Evolutionary conservation across 2,329 filamentous ascomycete species (phyloP).

Genomic region (Pezicula radicicola): DNA sequence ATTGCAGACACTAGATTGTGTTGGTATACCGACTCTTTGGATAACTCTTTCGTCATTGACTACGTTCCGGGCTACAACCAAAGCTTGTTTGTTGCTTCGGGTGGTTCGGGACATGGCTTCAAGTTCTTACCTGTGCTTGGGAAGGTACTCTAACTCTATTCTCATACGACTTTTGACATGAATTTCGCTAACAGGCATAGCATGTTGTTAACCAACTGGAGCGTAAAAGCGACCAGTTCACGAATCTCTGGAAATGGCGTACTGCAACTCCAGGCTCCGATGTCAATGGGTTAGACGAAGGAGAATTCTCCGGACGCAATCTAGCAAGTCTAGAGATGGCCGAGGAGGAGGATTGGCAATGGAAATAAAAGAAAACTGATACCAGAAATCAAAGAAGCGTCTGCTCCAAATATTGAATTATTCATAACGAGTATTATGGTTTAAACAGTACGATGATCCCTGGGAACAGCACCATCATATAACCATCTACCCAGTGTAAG

Average conservation of each 20-base stretch:
- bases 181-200: not conserved
- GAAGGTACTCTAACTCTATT: conserved; percentile 19
- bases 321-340: not conserved
- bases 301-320: not conserved
- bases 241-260: not conserved
- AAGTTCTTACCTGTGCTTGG: conserved; percentile 54
- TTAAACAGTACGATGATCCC: not conserved
- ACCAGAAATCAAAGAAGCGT: not conserved
- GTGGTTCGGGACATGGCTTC: conserved; percentile 52
- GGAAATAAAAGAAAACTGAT: not conserved
- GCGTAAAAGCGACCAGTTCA: not conserved
- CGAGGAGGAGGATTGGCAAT: not conserved
- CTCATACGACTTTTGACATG: not conserved
- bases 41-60: conserved; percentile 49
- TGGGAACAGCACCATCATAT: not conserved
- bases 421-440: not conserved
- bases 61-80: conserved; percentile 42
- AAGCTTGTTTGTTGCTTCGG: conserved; percentile 49
- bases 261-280: not conserved
- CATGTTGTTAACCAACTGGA: not conserved
- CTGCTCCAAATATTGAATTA: not conserved
- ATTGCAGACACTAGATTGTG: conserved; percentile 42
- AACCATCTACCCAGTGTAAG: not conserved
- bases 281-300: not conserved
- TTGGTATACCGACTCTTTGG: conserved; percentile 53